phyloP scores from a whole-genome alignment of 495 filamentous ascomycete species.

The Penicillium dipodomyicola region DNA sequence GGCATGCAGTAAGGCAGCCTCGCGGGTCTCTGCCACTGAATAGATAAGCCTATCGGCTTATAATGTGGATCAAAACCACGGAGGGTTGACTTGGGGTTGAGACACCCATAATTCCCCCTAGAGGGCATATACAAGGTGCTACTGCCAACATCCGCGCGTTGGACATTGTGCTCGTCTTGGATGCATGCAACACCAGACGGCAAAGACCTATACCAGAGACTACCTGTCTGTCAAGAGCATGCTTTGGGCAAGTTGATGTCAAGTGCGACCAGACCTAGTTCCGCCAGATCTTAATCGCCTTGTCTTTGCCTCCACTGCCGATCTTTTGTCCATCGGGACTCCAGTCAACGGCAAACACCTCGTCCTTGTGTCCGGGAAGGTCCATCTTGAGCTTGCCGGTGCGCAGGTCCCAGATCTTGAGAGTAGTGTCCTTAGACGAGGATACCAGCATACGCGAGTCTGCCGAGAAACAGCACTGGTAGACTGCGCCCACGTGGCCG shows the following conservation, averaged over 20 bases:
- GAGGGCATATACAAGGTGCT: not conserved
- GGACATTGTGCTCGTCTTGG: not conserved
- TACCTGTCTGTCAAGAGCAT: not conserved
- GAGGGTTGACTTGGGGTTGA: not conserved
- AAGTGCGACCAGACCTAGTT: conserved; percentile 45
- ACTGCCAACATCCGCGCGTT: not conserved
- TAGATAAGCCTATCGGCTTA: not conserved
- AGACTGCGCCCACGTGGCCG: conserved; percentile 91
- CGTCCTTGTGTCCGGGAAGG: conserved; percentile 90
- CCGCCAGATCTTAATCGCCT: conserved; percentile 82
- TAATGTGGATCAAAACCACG: not conserved
- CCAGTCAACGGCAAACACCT: conserved; percentile 94
- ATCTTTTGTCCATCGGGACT: conserved; percentile 81
- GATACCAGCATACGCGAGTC: conserved; percentile 85
- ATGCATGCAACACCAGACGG: conserved; percentile 3
- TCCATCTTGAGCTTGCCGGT: conserved; percentile 81
- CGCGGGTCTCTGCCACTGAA: not conserved
- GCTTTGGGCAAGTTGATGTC: conserved; percentile 14
- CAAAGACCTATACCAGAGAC: not conserved
- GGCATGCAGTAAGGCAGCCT: not conserved
- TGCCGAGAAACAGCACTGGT: conserved; percentile 84
- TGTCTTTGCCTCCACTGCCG: conserved; percentile 89
- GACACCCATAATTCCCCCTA: not conserved
- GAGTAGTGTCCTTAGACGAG: conserved; percentile 84
- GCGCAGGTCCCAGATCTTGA: conserved; percentile 91